These are phyloP conservation scores for Microcyclosporella mali DNA, from an alignment of 2,329 filamentous ascomycete species.

Conservation along the genomic window DNA sequence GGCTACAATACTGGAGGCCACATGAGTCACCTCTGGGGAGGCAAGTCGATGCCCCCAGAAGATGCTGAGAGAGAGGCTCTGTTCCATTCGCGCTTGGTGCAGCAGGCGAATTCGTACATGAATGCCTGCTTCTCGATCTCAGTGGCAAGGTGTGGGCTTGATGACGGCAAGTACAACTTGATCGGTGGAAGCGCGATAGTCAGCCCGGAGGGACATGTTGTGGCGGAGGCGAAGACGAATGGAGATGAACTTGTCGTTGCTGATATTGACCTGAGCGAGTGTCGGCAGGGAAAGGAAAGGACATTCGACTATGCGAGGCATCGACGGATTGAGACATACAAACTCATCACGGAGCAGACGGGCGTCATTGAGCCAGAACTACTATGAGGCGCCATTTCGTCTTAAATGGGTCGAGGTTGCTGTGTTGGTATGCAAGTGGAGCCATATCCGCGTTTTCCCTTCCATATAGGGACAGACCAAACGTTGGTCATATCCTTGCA, in stretches of 20 bases:
- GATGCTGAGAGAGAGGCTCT: constrained; percentile 45
- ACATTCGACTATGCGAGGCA: constrained; percentile 43
- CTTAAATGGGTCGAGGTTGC: no score
- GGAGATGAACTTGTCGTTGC: constrained; percentile 48
- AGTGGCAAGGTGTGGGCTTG: constrained; percentile 45
- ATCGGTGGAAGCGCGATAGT: constrained; percentile 47
- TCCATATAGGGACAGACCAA: no score
- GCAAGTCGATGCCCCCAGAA: constrained; percentile 37
- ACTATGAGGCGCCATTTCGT: no score
- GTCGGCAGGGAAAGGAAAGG: constrained; percentile 44
- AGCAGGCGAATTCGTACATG: constrained; percentile 50
- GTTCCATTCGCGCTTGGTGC: constrained; percentile 48
- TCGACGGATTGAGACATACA: constrained; percentile 41
- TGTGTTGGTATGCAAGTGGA: no score
- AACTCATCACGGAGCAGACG: constrained; percentile 37
- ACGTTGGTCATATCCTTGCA: no score
- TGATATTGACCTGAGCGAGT: constrained; percentile 45
- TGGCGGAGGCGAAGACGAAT: constrained; percentile 46
- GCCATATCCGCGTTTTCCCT: no score
- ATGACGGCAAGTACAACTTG: constrained; percentile 47
- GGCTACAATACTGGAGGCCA: constrained; percentile 41
- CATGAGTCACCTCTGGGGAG: constrained; percentile 43
- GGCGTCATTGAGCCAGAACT: constrained; percentile 36
- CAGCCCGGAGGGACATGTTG: constrained; percentile 44
- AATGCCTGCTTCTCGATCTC: constrained; percentile 49